These are phyloP conservation scores for Chytriomyces hyalinus DNA, from an alignment of 192 early-diverging fungal species.

Conservation along the genomic window DNA sequence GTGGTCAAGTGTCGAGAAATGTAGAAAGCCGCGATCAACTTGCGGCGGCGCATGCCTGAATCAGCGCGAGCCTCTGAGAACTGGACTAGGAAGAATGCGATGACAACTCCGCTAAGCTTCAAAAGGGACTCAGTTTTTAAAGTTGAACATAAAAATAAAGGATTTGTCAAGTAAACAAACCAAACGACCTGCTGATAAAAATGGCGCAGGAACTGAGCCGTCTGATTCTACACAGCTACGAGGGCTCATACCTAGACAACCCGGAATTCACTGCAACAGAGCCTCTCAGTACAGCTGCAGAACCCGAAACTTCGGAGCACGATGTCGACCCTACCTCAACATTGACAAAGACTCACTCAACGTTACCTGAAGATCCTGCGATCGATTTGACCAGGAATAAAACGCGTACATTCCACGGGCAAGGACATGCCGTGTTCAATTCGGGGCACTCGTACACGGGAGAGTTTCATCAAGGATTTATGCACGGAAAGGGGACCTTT, in stretches of 20 bases:
- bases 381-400: background rate
- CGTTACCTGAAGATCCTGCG: background rate
- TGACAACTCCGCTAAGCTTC: too few relatives aligned
- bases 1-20: too few relatives aligned
- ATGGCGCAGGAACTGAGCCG: slow-evolving; percentile 63
- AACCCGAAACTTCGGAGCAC: background rate
- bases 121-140: too few relatives aligned
- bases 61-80: too few relatives aligned
- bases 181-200: slow-evolving; percentile 13
- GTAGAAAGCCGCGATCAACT: too few relatives aligned
- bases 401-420: slow-evolving; percentile 28
- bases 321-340: background rate
- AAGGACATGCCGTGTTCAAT: slow-evolving; percentile 42
- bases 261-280: background rate
- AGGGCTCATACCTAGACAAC: slow-evolving; percentile 55
- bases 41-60: too few relatives aligned
- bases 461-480: slow-evolving; percentile 43
- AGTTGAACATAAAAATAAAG: too few relatives aligned
- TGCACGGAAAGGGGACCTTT: slow-evolving; percentile 55
- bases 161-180: too few relatives aligned
- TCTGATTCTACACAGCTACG: slow-evolving; percentile 57
- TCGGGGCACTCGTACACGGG: slow-evolving; percentile 50
- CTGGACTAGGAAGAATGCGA: too few relatives aligned
- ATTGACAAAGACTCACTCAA: background rate
- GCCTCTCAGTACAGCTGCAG: background rate